Percentiles rank a stretch among this genome's conserved stretches.
Conservation (phyloP, 2,329 filamentous ascomycete genomes). For the Uncinocarpus reesii region DNA sequence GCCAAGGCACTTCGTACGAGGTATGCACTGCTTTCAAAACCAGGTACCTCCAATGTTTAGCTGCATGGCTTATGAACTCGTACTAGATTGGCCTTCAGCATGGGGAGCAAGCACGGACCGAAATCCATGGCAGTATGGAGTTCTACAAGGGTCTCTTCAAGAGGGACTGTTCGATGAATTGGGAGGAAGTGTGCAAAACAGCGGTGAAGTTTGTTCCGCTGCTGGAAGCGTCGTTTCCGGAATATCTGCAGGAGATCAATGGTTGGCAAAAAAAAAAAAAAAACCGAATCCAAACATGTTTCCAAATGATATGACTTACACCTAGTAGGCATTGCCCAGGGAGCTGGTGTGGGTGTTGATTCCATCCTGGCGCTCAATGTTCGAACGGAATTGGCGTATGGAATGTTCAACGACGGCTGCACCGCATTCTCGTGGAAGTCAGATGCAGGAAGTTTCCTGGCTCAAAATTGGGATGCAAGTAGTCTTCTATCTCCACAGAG, state of each 20-base stretch:
- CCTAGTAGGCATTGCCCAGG: slow-evolving; percentile 43
- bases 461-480: slow-evolving; percentile 47
- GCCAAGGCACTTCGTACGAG: slow-evolving; percentile 23
- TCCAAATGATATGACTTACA: background rate
- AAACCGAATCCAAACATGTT: background rate
- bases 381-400: slow-evolving; percentile 50
- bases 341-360: slow-evolving; percentile 38
- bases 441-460: slow-evolving; percentile 32
- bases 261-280: slow-evolving; percentile 18
- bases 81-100: slow-evolving; percentile 25
- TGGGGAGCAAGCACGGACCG: slow-evolving; percentile 21
- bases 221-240: slow-evolving; percentile 27
- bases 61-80: background rate
- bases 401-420: slow-evolving; percentile 49
- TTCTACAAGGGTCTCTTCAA: slow-evolving; percentile 24
- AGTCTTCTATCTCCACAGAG: background rate
- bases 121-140: slow-evolving; percentile 23
- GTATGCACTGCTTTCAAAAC: slow-evolving; percentile 14
- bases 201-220: slow-evolving; percentile 37
- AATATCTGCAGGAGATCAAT: slow-evolving; percentile 27
- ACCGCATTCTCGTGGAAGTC: slow-evolving; percentile 46
- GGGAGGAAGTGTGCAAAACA: slow-evolving; percentile 40
- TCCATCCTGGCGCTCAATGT: slow-evolving; percentile 51
- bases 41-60: too few species aligned
- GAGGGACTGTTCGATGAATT: slow-evolving; percentile 31